Base-by-base conservation (phyloP, 371 early-diverging fungal species). In the Rhizopus stolonifer region DNA sequence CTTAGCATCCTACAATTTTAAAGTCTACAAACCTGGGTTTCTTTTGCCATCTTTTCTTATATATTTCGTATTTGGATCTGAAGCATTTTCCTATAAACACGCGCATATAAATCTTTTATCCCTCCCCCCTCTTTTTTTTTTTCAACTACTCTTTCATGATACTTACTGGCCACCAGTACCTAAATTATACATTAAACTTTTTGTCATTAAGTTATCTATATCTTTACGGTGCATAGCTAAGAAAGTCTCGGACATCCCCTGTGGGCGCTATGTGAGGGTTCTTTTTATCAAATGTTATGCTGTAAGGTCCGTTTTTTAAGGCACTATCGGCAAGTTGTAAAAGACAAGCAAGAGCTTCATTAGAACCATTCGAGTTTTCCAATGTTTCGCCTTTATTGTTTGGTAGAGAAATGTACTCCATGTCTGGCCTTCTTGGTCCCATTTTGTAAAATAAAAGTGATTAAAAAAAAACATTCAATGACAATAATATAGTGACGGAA, bases 151-250 rank as follows among this genome's bases (percentile, higher is more conserved):
- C n/a, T n/a, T n/a, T 18, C 18, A n/a, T 23, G 11, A 13, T 8
- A 42, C 49, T 56, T 67, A 73, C 74, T 26, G 74, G 74, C 74
- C 74, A 73, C 64, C 64, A 73, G 49, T 67, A 73, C 17, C 74
- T 73, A 57, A 11, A 46, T n/a, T n/a, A n/a, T n/a, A n/a, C n/a
- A n/a, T n/a, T n/a, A n/a, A n/a, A n/a, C n/a, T n/a, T n/a, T n/a
- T 11, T 18, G 3, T 31, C 15, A 24, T 23, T 58, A n/a, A n/a
- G n/a, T n/a, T n/a, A n/a, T n/a, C n/a, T n/a, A n/a, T n/a, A n/a
- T n/a, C n/a, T n/a, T n/a, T 71, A 74, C 71, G 75, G 75, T 47
- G 75, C 75, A 56, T 70, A 70, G 31, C 69, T 69, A 7, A 71
- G 50, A 47, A 74, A 74, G 33, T 74, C 75, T 3, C 60, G 56